Base-by-base conservation (phyloP, 495 filamentous ascomycete species). In the Rhypophila decipiens region DNA sequence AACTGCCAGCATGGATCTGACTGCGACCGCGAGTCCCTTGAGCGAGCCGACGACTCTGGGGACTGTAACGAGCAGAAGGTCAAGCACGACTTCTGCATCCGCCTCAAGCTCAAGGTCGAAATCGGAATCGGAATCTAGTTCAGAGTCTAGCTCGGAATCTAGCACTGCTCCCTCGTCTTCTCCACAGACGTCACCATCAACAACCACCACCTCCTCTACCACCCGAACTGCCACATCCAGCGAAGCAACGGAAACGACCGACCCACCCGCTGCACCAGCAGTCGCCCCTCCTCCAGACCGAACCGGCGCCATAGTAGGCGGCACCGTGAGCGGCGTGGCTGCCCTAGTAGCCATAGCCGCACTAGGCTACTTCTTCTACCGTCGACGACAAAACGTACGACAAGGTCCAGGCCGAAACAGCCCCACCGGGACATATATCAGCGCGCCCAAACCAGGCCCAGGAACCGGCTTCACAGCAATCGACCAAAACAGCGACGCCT, bases 271-370 rank as follows among this genome's bases (percentile, higher is more conserved):
- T 4, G 35, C 47, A 9, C 41, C 39, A 36, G 42, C 38, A 27
- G 47, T 24, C 8, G 51, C 22, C 51, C 35, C 38, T 5, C 53
- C 17, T 35, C 42, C 41, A 29, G 15, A 46, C 41, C 58, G 64
- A 11, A 66, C 59, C 5, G 71, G 68, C 5, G 67, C 67, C 35
- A 70, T 75, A 11, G 64, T 73, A 8, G 72, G 72, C 41, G 72
- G 71, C 33, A 64, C 65, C 27, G 59, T 72, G 22, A 58, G 62
- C 27, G 70, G 70, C 20, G 61, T 65, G 10, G 66, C 61, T 10
- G 62, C 62, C 7, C 46, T 68, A 0, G 49, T 64, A 38, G 60
- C 59, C 12, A 37, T 70, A n/a, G 20, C 56, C 20, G 54, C 57
- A 0, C 53, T 67, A 0, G 47, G 50, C 35, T 38, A 59, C 52